Percentiles rank a stretch among this genome's conserved stretches.
Conservation (phyloP, 2,329 filamentous ascomycete species). For the Colletotrichum somersetense region DNA sequence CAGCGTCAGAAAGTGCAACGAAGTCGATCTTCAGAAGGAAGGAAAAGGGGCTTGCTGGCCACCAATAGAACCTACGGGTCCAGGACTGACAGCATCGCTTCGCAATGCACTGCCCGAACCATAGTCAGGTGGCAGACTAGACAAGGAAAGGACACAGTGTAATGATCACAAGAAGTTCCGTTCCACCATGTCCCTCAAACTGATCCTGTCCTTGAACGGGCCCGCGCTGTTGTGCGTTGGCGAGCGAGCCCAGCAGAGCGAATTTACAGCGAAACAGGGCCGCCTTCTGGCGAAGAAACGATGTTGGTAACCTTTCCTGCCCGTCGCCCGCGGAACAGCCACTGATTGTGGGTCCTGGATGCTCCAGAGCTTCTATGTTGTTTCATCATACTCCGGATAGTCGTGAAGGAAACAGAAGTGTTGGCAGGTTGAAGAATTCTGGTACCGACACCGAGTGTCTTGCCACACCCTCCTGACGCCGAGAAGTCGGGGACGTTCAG, state of each 20-base stretch:
- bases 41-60: background rate
- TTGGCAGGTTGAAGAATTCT: background rate
- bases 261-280: background rate
- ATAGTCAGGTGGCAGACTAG: background rate
- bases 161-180: background rate
- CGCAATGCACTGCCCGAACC: slow-evolving; percentile 1
- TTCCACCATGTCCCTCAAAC: no score
- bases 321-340: background rate
- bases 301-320: background rate
- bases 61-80: background rate
- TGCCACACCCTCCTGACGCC: background rate
- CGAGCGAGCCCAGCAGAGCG: background rate
- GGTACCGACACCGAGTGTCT: background rate
- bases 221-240: no score
- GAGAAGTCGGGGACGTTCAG: background rate
- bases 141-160: background rate
- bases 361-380: background rate
- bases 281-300: background rate
- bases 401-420: background rate
- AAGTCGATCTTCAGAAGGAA: no score
- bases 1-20: background rate
- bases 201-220: background rate
- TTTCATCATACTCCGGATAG: background rate
- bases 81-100: slow-evolving; percentile 1
- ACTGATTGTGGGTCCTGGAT: background rate